Percentiles rank a stretch among this genome's conserved stretches.
Conservation (phyloP, 2,329 filamentous ascomycete species). For the Fusarium nodosum region DNA sequence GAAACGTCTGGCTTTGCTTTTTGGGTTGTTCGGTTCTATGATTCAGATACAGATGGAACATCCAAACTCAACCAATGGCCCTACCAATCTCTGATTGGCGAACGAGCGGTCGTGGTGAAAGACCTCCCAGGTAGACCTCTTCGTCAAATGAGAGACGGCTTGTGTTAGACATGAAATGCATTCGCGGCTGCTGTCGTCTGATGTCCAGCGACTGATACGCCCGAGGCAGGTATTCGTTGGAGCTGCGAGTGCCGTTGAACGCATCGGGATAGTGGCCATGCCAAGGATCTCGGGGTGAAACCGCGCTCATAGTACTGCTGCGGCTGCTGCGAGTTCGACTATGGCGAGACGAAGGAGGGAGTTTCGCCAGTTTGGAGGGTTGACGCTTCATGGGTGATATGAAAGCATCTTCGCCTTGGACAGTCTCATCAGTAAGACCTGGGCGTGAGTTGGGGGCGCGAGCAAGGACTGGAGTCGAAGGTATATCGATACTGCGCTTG, state of each 20-base stretch:
- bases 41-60: constrained; percentile 8
- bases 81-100: constrained; percentile 65
- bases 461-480: constrained; percentile 66
- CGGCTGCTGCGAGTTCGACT: constrained; percentile 61
- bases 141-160: constrained; percentile 63
- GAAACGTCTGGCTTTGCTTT: constrained; percentile 26
- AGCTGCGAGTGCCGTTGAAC: constrained; percentile 51
- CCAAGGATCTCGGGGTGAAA: constrained; percentile 59
- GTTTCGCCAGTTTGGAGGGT: constrained; percentile 67
- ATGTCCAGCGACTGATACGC: constrained; percentile 44
- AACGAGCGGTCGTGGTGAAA: constrained; percentile 64
- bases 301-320: constrained; percentile 59
- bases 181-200: constrained; percentile 53
- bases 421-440: constrained; percentile 71
- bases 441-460: constrained; percentile 72
- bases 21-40: constrained; percentile 1
- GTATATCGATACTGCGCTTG: constrained; percentile 62
- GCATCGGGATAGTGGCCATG: constrained; percentile 55
- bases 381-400: constrained; percentile 66
- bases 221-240: constrained; percentile 51
- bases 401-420: constrained; percentile 73
- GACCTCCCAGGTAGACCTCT: constrained; percentile 59
- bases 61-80: constrained; percentile 63
- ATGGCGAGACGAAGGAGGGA: constrained; percentile 56
- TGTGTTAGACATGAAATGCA: constrained; percentile 56